phyloP scores from a whole-genome alignment of 768 basidiomycete species.

The Collybiopsis luxurians region DNA sequence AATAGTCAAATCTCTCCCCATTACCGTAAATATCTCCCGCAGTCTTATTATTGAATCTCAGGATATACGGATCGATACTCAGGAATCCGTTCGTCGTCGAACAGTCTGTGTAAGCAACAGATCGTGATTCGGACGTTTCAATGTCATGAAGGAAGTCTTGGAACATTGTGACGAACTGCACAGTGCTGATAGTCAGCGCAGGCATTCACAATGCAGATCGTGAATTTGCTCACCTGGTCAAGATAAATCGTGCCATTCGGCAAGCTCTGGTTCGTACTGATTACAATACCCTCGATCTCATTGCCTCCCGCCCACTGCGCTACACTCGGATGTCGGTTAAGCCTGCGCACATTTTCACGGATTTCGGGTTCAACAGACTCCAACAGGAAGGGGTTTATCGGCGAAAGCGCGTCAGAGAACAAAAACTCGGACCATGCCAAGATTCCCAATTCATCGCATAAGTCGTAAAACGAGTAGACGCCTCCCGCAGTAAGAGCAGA shows the following conservation, averaged over 20 bases:
- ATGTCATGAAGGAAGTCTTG: conserved; percentile 49
- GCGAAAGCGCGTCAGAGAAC: conserved; percentile 55
- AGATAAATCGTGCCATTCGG: conserved; percentile 46
- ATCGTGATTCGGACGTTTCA: conserved; percentile 49
- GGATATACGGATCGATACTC: conserved; percentile 52
- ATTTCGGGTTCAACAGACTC: conserved; percentile 53
- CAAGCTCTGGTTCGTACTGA: conserved; percentile 29
- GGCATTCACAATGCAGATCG: not conserved
- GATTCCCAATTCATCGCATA: conserved; percentile 60
- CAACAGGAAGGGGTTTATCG: conserved; percentile 52
- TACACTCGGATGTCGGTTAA: conserved; percentile 56
- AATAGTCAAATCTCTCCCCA: conserved; percentile 58
- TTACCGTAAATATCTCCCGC: conserved; percentile 56
- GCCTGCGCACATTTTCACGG: conserved; percentile 51
- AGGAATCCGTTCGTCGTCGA: conserved; percentile 57
- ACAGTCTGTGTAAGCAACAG: conserved; percentile 51
- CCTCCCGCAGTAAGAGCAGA: conserved; percentile 36
- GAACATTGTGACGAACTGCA: conserved; percentile 48
- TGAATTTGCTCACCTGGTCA: conserved; percentile 9
- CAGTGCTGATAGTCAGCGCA: not conserved
- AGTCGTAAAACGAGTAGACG: conserved; percentile 53
- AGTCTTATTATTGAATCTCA: conserved; percentile 50
- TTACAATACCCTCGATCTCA: conserved; percentile 56
- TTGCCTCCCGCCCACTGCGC: conserved; percentile 62
- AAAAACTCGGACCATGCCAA: conserved; percentile 62